These are phyloP conservation scores for Ammopiptanthus mongolicus DNA, from an alignment of 306 rosid species.

Conservation along the genomic window DNA sequence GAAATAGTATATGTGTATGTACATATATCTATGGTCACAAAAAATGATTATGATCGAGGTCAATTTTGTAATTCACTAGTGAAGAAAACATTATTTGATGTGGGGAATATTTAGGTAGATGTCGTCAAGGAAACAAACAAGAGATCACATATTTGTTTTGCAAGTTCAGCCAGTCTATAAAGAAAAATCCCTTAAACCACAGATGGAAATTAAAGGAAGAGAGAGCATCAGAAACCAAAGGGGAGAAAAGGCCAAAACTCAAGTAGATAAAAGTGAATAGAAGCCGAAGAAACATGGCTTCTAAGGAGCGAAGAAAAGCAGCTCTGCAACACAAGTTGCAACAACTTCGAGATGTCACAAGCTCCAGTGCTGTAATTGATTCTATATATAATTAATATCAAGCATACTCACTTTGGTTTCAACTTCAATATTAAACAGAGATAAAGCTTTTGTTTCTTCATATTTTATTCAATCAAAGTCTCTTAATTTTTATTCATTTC, in stretches of 20 bases:
- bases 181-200: background rate
- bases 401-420: background rate
- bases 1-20: background rate
- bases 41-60: constrained; percentile 3
- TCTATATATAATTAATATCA: background rate
- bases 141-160: background rate
- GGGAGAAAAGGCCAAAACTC: constrained; percentile 6
- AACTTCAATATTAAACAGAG: background rate
- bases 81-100: constrained; percentile 12
- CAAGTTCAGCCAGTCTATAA: constrained; percentile 19
- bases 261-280: constrained; percentile 8
- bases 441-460: background rate
- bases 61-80: constrained; percentile 26
- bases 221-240: background rate
- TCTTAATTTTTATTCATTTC: background rate
- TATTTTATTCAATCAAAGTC: background rate
- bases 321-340: constrained; percentile 40
- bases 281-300: constrained; percentile 40
- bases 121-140: constrained; percentile 35
- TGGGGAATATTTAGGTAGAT: constrained; percentile 25
- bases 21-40: background rate
- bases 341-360: constrained; percentile 61
- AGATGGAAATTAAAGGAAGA: background rate
- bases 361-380: constrained; percentile 61
- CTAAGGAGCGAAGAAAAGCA: constrained; percentile 40